phyloP scores from a whole-genome alignment of 805 yeast species.

The Tanozyma kutaoensis region DNA sequence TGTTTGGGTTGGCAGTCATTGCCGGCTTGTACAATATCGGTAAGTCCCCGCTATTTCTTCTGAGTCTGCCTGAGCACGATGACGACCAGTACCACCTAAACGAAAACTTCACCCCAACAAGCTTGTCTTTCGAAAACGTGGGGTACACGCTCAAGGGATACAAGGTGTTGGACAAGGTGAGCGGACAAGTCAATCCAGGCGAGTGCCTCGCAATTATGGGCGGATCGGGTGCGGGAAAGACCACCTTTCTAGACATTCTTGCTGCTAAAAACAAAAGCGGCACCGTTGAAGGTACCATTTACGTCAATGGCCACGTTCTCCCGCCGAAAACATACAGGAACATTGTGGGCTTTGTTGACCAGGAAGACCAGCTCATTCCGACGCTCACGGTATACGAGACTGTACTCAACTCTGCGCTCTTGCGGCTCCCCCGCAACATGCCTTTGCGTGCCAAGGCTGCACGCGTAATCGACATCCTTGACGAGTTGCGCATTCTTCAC shows the following conservation, averaged over 20 bases:
- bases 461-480: constrained; percentile 73
- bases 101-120: constrained; percentile 49
- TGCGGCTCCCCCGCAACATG: constrained; percentile 78
- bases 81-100: constrained; percentile 24
- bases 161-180: constrained; percentile 45
- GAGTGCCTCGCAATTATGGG: constrained; percentile 95
- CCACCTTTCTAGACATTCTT: constrained; percentile 81
- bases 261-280: constrained; percentile 87
- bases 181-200: constrained; percentile 75
- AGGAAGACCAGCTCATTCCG: constrained; percentile 82
- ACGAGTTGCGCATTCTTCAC: constrained; percentile 70
- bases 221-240: constrained; percentile 97
- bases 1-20: constrained; percentile 27
- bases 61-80: not conserved
- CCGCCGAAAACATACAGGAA: constrained; percentile 37
- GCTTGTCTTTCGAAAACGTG: constrained; percentile 64
- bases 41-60: constrained; percentile 47
- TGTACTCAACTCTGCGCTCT: constrained; percentile 78
- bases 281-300: constrained; percentile 46
- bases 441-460: constrained; percentile 56
- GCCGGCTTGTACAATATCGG: constrained; percentile 35
- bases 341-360: constrained; percentile 89
- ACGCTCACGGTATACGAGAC: constrained; percentile 95
- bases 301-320: constrained; percentile 57
- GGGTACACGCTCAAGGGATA: constrained; percentile 41